Evolutionary conservation across 208 protist genomes (phyloP), one percentile per base, ranked within the genome.

Genomic region (Acanthamoeba castellanii): DNA sequence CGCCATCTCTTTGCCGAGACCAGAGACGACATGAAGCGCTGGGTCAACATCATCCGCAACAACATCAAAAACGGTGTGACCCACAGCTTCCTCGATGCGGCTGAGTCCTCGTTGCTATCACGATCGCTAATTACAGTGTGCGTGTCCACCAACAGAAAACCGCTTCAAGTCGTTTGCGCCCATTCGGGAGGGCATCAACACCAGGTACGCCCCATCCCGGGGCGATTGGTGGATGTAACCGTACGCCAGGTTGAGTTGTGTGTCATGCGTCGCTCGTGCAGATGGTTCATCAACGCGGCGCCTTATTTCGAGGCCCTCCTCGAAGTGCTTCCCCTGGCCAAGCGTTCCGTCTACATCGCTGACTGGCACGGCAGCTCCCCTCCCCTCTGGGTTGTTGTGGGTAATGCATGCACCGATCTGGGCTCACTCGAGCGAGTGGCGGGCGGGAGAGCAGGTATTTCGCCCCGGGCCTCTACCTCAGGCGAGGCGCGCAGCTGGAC

Each of bases 281-380:
- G 76, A n/a, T 85, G 76, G 76, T 85, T 85, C 76, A 57, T 85
- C 76, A 85, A 85, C 47, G 76, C 45, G 27, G 76, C 37, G 76
- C 45, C 37, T 14, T 85, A 85, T 27, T 85, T 85, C 52, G 76
- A 47, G 6, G 76, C 76, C n/a, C 47, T 85, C 8, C 45, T 57
- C 14, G 14, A 85, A 32, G 47, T 52, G 76, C 37, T 85, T 18
- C 76, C 76, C 22, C 76, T 30, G 6, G 76, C 76, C 47, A 47
- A 57, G 25, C 37, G 27, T 37, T 59, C 76, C 9, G 27, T 85
- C 37, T 85, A 85, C 76, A 27, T 85, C 27, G 76, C 76, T 8
- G 76, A 85, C 76, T 85, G 76, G 76, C 30, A 72, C n/a, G 66
- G n/a, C 16, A 22, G 7, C n/a, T 13, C 66, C 66, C n/a, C 30